Percentiles rank a stretch among this genome's conserved stretches.
These are phyloP conservation scores for Fusarium foetens DNA, from an alignment of 2,329 filamentous ascomycete species.

Conservation along the genomic window DNA sequence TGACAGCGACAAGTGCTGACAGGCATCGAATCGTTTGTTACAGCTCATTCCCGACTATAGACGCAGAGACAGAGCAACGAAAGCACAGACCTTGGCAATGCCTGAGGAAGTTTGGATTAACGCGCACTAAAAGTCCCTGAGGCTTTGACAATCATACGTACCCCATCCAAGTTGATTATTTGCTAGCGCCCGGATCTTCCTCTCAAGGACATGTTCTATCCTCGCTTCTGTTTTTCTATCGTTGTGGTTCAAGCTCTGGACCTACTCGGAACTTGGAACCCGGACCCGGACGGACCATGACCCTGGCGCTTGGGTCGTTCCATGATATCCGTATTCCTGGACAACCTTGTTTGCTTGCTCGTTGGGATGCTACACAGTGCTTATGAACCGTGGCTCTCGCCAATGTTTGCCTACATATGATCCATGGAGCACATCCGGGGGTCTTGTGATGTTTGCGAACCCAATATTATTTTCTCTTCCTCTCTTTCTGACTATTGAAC, in stretches of 20 bases:
- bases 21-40: not conserved
- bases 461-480: not conserved
- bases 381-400: not conserved
- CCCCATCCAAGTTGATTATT: constrained; percentile 1
- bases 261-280: constrained; percentile 3
- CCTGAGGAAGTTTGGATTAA: constrained; percentile 6
- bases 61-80: not conserved
- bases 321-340: constrained; percentile 2
- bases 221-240: constrained; percentile 3
- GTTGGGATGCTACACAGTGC: constrained; percentile 29
- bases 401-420: constrained; percentile 9
- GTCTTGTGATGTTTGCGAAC: constrained; percentile 3
- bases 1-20: not conserved
- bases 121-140: constrained; percentile 3
- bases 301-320: constrained; percentile 25
- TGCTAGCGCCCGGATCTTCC: not conserved
- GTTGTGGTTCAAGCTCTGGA: constrained; percentile 7
- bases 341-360: constrained; percentile 12
- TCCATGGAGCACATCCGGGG: constrained; percentile 25
- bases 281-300: constrained; percentile 16
- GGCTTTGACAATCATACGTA: constrained; percentile 5
- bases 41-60: constrained; percentile 1
- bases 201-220: not conserved
- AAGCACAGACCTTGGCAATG: constrained; percentile 30
- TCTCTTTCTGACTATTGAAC: not conserved